Conservation (phyloP, 768 basidiomycete species). For the Boletus rubropictus region DNA sequence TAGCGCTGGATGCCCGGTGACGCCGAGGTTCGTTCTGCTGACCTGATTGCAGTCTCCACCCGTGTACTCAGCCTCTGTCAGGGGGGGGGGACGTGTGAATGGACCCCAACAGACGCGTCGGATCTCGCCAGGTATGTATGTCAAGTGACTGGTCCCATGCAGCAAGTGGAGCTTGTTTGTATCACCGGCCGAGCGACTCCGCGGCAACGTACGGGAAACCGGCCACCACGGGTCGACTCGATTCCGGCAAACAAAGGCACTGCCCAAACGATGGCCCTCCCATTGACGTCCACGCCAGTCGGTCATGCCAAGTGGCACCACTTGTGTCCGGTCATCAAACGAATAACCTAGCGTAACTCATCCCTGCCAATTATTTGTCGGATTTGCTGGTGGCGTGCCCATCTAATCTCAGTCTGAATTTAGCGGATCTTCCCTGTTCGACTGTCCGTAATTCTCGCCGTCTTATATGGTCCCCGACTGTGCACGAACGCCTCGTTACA, state of each 20-base stretch:
- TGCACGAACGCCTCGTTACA: no score
- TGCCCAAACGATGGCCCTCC: background rate
- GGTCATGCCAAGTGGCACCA: background rate
- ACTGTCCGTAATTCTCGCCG: constrained; percentile 9
- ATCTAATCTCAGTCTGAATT: constrained; percentile 7
- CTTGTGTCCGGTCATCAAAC: constrained; percentile 1
- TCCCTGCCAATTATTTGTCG: background rate
- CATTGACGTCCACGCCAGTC: background rate
- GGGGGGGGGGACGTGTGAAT: no score
- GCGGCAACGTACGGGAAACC: constrained; percentile 3
- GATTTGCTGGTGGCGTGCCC: constrained; percentile 1
- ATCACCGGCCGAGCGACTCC: constrained; percentile 1
- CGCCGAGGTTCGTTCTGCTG: no score
- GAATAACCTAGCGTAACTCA: background rate
- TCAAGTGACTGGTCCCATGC: background rate
- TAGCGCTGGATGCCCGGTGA: background rate
- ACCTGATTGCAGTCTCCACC: no score
- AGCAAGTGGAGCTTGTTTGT: constrained; percentile 12
- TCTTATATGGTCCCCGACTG: constrained; percentile 20
- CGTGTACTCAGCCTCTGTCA: no score
- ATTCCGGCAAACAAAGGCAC: constrained; percentile 9
- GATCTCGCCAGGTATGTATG: constrained; percentile 14
- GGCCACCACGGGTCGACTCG: no score
- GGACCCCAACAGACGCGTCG: background rate
- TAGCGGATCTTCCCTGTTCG: constrained; percentile 4